A percentile compares a stretch with the other conserved stretches of the same genome.
Conservation (phyloP, 108 stramenopile species). For the Nannochloropsis granulata region DNA sequence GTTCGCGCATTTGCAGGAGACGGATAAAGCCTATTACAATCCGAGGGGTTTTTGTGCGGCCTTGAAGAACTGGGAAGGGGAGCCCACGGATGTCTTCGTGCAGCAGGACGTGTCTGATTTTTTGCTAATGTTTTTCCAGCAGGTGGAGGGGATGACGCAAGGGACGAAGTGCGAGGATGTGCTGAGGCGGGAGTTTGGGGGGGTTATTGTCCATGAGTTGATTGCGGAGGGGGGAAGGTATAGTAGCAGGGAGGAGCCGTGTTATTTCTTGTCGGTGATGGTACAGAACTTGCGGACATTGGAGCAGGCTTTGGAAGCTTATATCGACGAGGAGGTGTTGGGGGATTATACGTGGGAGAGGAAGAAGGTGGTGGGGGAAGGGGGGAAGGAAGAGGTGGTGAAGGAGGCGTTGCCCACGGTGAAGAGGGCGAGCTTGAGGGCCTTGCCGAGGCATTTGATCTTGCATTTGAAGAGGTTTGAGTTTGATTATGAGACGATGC, state of each 20-base stretch:
- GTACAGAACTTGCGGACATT: constrained; percentile 19
- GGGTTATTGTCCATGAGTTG: constrained; percentile 35
- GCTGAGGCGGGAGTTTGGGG: constrained; percentile 30
- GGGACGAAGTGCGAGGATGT: constrained; percentile 13
- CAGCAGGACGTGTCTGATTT: constrained; percentile 52
- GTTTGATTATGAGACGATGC: constrained; percentile 39
- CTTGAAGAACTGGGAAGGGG: constrained; percentile 32
- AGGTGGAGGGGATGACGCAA: constrained; percentile 14
- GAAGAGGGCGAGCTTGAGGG: constrained; percentile 23
- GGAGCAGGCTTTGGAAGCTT: constrained; percentile 29
- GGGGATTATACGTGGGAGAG: constrained; percentile 36
- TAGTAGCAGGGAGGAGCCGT: constrained; percentile 37
- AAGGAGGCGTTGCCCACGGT: constrained; percentile 3
- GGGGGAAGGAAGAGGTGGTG: background rate
- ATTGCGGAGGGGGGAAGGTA: constrained; percentile 28
- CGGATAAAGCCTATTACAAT: constrained; percentile 32
- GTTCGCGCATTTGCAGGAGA: constrained; percentile 33
- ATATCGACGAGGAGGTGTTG: constrained; percentile 36
- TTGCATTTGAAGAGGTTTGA: constrained; percentile 54
- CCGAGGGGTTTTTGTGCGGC: constrained; percentile 16
- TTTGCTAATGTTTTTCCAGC: constrained; percentile 29
- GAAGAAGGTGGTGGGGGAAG: background rate
- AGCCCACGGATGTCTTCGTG: constrained; percentile 33
- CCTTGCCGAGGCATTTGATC: constrained; percentile 30
- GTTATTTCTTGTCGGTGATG: constrained; percentile 23